Evolutionary conservation across 1,284 basidiomycete species (phyloP).

Genomic region (Pseudozyma sp.): DNA sequence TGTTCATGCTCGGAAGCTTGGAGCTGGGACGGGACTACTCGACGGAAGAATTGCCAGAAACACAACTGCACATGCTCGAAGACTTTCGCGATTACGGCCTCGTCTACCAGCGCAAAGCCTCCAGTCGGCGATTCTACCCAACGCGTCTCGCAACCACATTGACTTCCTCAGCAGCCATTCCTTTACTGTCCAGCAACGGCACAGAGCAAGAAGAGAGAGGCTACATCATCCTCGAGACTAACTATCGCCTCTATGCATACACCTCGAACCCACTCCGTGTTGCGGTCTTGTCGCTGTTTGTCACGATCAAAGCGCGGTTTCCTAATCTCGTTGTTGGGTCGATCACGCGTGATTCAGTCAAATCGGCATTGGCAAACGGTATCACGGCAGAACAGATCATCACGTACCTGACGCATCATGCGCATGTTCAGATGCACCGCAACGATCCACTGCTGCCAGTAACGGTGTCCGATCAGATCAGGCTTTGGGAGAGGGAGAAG

Average conservation of each 20-base stretch:
- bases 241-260: constrained; percentile 98
- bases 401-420: constrained; percentile 91
- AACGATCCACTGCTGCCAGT: constrained; percentile 91
- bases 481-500: constrained; percentile 96
- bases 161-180: constrained; percentile 76
- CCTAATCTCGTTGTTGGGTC: constrained; percentile 95
- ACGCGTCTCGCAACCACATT: constrained; percentile 96
- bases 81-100: constrained; percentile 95
- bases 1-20: constrained; percentile 74
- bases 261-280: constrained; percentile 97
- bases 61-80: constrained; percentile 86
- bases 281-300: constrained; percentile 93
- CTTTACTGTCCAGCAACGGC: constrained; percentile 49
- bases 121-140: constrained; percentile 79
- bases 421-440: constrained; percentile 97
- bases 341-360: constrained; percentile 93
- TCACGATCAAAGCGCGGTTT: constrained; percentile 90
- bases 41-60: constrained; percentile 81
- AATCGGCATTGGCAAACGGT: constrained; percentile 90
- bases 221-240: constrained; percentile 97
- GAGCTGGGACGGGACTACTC: constrained; percentile 75
- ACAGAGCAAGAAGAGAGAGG: constrained; percentile 72
- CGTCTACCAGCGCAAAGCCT: constrained; percentile 77
- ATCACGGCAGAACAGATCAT: constrained; percentile 98
- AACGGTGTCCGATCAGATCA: constrained; percentile 97